Evolutionary conservation across 805 yeast species (phyloP), one percentile per base, ranked within the genome.

Genomic region (Hanseniaspora thailandica): DNA sequence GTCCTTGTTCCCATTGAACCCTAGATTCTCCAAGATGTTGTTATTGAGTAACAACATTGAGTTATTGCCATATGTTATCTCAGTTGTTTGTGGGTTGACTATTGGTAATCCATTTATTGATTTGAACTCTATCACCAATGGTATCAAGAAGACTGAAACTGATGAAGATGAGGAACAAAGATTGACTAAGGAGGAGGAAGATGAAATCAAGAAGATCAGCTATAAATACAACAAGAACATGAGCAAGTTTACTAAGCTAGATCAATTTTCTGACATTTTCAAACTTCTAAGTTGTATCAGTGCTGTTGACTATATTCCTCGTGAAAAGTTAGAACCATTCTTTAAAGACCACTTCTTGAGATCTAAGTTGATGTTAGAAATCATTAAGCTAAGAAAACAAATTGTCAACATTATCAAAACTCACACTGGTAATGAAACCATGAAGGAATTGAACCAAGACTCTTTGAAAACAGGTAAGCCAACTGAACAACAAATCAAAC

Each of bases 1-100:
- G 95, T 80, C 95, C 58, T 69, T 80, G 54, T 90, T 93, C 72
- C 99, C 99, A 38, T 72, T 93, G 60, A 82, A 93, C 62, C 98
- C 99, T 2, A 73, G 98, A 47, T 94, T 84, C 66, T 81, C 97
- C 2, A 89, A 89, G 63, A 86, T 93, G 76, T 71, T 93, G 54
- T 74, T 89, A 28, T 77, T 90, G 38, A 95, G 96, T 6, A 85
- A 87, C 64, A 97, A 93, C 65, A 79, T 77, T 43, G 82, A 77
- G 6, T 89, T 97, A 66, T 69, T 93, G 54, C 87, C 94, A 0
- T 90, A 86, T 62, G 75, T 93, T n/a, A 79, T 93, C 45, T 93
- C 97, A 0, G 75, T 93, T 52, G 97, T 93, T 1, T 84, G 97
- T 31, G 95, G 88, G 0, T 69, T 93, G 31, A 82, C 97, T 0